Conservation (phyloP, 2,329 filamentous ascomycete species). For the Didymella keratinophila region DNA sequence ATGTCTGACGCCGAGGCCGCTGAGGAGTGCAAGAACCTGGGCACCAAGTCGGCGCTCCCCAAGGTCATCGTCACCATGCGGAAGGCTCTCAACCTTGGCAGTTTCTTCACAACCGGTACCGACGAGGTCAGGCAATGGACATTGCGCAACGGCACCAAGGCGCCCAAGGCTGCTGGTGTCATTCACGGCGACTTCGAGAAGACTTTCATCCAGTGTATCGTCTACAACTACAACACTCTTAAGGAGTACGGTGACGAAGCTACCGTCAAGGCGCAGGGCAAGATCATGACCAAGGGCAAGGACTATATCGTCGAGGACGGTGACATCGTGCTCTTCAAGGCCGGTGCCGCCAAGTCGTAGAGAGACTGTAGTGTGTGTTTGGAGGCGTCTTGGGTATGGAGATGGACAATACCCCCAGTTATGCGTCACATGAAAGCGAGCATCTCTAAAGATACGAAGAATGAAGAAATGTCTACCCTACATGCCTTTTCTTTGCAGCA, state of each 20-base stretch:
- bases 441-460: slow-evolving; percentile 28
- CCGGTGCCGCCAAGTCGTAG: slow-evolving; percentile 78
- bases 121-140: slow-evolving; percentile 99
- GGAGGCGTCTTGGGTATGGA: slow-evolving; percentile 15
- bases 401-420: slow-evolving; percentile 21
- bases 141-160: slow-evolving; percentile 93
- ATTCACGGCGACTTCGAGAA: slow-evolving; percentile 99
- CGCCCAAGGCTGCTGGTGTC: slow-evolving; percentile 95
- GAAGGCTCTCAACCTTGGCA: slow-evolving; percentile 85
- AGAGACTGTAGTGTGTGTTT: neutral
- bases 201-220: slow-evolving; percentile 96
- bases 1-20: slow-evolving; percentile 79
- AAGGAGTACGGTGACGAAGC: slow-evolving; percentile 90
- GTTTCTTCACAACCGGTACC: slow-evolving; percentile 95
- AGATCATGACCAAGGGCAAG: slow-evolving; percentile 98
- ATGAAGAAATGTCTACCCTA: slow-evolving; percentile 26
- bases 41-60: slow-evolving; percentile 85
- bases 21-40: slow-evolving; percentile 88
- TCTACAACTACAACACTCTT: slow-evolving; percentile 85
- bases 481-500: neutral
- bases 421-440: slow-evolving; percentile 29
- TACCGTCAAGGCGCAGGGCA: slow-evolving; percentile 90
- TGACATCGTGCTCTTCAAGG: slow-evolving; percentile 87
- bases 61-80: slow-evolving; percentile 95
- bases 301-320: slow-evolving; percentile 91